phyloP scores from a whole-genome alignment of 2,329 filamentous ascomycete genomes.

The Arthrinium phaeospermum region DNA sequence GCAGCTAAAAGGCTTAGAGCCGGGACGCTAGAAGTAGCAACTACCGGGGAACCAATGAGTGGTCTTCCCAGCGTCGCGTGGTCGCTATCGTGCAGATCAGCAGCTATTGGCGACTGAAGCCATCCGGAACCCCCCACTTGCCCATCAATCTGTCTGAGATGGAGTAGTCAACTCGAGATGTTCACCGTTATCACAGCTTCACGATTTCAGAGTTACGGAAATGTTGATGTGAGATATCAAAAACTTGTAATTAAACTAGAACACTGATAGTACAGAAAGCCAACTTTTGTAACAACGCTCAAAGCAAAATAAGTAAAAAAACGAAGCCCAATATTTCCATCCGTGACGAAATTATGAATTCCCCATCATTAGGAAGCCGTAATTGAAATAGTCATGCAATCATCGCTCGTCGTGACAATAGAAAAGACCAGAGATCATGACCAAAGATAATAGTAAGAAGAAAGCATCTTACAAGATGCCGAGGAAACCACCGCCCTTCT shows the following conservation, averaged over 20 bases:
- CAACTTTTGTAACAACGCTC: neutral
- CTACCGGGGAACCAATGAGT: neutral
- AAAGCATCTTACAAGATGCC: slow-evolving; percentile 26
- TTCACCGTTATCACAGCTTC: neutral
- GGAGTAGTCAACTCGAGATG: neutral
- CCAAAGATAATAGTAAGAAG: neutral
- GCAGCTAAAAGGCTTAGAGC: neutral
- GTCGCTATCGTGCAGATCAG: neutral
- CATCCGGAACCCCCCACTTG: neutral
- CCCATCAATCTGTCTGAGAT: neutral
- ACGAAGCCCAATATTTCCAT: neutral
- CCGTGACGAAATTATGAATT: neutral
- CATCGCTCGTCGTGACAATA: slow-evolving; percentile 2
- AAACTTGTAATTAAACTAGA: neutral
- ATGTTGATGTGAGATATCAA: neutral
- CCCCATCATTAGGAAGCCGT: neutral
- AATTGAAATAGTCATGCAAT: neutral
- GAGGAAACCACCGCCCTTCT: slow-evolving; percentile 28
- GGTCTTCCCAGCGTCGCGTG: neutral
- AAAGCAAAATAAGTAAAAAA: neutral
- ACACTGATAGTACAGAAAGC: neutral
- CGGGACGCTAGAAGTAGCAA: neutral
- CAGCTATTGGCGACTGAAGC: neutral
- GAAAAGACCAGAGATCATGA: neutral
- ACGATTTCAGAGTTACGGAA: neutral